Conservation (phyloP, 371 early-diverging fungal species). For the Actinomucor elegans region DNA sequence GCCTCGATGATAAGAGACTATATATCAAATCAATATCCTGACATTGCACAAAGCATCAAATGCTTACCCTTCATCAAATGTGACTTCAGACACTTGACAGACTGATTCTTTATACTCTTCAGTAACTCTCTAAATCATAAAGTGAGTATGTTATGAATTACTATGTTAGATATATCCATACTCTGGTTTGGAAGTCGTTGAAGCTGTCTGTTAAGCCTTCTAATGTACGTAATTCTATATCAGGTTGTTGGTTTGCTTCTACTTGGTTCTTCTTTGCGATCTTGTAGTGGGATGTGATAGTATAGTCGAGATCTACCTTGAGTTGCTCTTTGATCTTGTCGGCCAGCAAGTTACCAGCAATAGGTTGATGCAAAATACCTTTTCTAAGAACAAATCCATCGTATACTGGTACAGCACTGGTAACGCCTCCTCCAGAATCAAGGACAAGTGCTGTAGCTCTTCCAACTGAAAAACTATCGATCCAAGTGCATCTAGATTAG, state of each 20-base stretch:
- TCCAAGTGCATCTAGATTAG: slow-evolving; percentile 21
- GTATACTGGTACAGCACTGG: slow-evolving; percentile 91
- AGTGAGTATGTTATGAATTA: neutral
- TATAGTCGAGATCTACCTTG: slow-evolving; percentile 52
- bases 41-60: neutral
- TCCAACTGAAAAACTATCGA: slow-evolving; percentile 76
- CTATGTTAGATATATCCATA: neutral
- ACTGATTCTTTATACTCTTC: slow-evolving; percentile 93
- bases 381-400: slow-evolving; percentile 95
- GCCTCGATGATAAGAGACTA: slow-evolving; percentile 55
- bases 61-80: slow-evolving; percentile 68
- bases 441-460: slow-evolving; percentile 88
- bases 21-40: neutral
- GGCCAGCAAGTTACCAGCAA: slow-evolving; percentile 85
- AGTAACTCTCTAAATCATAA: slow-evolving; percentile 52
- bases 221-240: slow-evolving; percentile 52
- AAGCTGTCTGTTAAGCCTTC: slow-evolving; percentile 65
- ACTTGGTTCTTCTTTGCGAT: slow-evolving; percentile 74
- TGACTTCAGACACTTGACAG: slow-evolving; percentile 78
- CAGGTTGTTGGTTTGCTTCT: slow-evolving; percentile 67
- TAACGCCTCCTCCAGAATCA: slow-evolving; percentile 86
- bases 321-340: slow-evolving; percentile 71
- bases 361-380: slow-evolving; percentile 72
- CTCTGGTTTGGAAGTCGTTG: slow-evolving; percentile 61
- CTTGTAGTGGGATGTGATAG: slow-evolving; percentile 79